Percentiles rank a stretch among this genome's conserved stretches.
phyloP scores from a whole-genome alignment of 228 moss, liverwort and hornwort genomes.

The Sphagnum fallax region DNA sequence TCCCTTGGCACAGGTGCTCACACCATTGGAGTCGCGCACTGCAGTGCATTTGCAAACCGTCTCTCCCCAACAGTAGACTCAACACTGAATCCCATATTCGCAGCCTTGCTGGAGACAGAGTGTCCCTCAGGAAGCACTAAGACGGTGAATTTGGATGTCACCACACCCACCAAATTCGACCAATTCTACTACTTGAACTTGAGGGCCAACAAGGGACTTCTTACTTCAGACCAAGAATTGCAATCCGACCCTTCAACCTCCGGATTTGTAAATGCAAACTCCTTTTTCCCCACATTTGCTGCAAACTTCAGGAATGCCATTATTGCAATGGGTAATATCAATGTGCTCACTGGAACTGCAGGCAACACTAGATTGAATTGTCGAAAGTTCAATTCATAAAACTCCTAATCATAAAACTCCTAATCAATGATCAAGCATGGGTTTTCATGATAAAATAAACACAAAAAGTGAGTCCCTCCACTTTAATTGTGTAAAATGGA shows the following conservation, averaged over 20 bases:
- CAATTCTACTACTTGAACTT: slow-evolving; percentile 28
- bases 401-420: no score
- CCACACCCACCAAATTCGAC: slow-evolving; percentile 9
- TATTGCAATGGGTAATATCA: slow-evolving; percentile 23
- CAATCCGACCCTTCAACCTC: slow-evolving; percentile 12
- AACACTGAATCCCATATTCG: slow-evolving; percentile 24
- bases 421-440: no score
- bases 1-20: not conserved
- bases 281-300: slow-evolving; percentile 2
- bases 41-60: slow-evolving; percentile 5
- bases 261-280: slow-evolving; percentile 9
- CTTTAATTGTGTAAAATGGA: no score
- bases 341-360: slow-evolving; percentile 16
- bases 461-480: no score
- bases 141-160: no score
- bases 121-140: not conserved
- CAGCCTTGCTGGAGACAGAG: not conserved
- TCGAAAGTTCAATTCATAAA: slow-evolving; percentile 4
- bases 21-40: slow-evolving; percentile 31
- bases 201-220: slow-evolving; percentile 22
- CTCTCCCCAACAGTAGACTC: slow-evolving; percentile 8
- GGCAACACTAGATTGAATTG: slow-evolving; percentile 22
- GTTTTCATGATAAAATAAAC: no score
- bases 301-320: slow-evolving; percentile 16
- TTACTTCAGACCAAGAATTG: slow-evolving; percentile 31